These are phyloP conservation scores for Cadophora sp. DNA, from an alignment of 2,329 filamentous ascomycete species.

Conservation along the genomic window DNA sequence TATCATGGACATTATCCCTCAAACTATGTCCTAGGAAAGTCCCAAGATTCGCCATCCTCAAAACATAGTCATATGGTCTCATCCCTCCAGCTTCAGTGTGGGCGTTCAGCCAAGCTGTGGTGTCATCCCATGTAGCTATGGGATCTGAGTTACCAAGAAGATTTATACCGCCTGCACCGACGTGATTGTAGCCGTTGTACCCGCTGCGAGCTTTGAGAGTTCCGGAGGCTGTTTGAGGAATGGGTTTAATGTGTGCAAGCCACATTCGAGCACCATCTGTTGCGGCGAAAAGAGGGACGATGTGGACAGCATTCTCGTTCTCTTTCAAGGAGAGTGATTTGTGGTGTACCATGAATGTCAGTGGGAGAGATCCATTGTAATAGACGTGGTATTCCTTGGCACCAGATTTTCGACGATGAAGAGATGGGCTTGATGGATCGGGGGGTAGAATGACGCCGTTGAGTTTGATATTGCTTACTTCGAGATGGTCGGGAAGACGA, in stretches of 20 bases:
- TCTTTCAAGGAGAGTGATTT: neutral
- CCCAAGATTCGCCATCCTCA: neutral
- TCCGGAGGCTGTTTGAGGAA: neutral
- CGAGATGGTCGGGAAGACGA: conserved; percentile 13
- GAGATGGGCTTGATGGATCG: neutral
- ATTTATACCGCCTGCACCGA: conserved; percentile 20
- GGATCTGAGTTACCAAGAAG: conserved; percentile 17
- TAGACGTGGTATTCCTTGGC: conserved; percentile 9
- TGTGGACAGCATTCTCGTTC: neutral
- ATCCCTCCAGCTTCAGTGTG: neutral
- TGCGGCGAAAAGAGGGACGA: conserved; percentile 19
- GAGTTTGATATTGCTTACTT: conserved; percentile 20
- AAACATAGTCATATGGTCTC: conserved; percentile 9
- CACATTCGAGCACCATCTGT: conserved; percentile 14
- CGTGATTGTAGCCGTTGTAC: conserved; percentile 15
- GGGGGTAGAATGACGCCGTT: neutral
- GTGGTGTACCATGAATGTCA: conserved; percentile 23
- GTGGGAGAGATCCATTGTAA: conserved; percentile 19
- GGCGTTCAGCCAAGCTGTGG: neutral
- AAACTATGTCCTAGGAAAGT: conserved; percentile 14
- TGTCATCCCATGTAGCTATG: conserved; percentile 12
- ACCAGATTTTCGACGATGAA: neutral
- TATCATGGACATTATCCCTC: conserved; percentile 6
- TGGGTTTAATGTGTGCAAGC: conserved; percentile 17
- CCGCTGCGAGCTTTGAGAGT: neutral